Evolutionary conservation across 305 asterid species (phyloP), one percentile per base, ranked within the genome.

Genomic region (Fraxinus sp.): DNA sequence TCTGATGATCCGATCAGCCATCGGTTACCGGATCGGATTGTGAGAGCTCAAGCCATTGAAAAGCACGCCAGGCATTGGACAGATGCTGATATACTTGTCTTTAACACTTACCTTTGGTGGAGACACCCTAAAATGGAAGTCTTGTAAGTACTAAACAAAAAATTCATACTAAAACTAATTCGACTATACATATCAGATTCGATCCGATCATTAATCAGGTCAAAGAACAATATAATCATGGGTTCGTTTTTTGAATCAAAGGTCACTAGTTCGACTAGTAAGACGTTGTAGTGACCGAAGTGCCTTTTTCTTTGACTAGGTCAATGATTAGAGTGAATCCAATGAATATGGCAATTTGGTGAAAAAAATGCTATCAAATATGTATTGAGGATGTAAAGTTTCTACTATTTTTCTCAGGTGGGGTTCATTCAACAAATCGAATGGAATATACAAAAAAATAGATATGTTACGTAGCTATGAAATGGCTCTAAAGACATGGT

Each of bases 61-160:
- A 93, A 91, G 66, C 98, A 93, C 77, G 97, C 92, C 1, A 89
- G 92, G 9, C 93, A 91, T 64, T 95, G 98, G 98, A 92, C 91
- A 0, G 82, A 90, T 16, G 98, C 97, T 2, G 94, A 92, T 55
- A 74, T 91, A 16, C 92, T 95, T 3, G 91, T 95, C 24, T 95
- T 95, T 83, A 92, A 95, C 75, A 88, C 95, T 9, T 92, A 89
- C n/a, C 90, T 92, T 8, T 93, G 98, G 98, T 93, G 97, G 98
- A 78, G 91, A 80, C 88, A 93, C 78, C 97, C 95, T 78, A 78
- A 85, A 20, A 91, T 95, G 92, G 88, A 89, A 44, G 82, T 91
- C 77, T 71, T 93, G 98, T 95, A 84, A 90, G 95, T 90, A 64
- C 2, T 33, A 3, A 68, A 68, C 37, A 68, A 24, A 28, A 68